A percentile compares a stretch with the other conserved stretches of the same genome.
phyloP scores from a whole-genome alignment of 176 grass and related monocot species.

The Hsuehochloa calcarea region DNA sequence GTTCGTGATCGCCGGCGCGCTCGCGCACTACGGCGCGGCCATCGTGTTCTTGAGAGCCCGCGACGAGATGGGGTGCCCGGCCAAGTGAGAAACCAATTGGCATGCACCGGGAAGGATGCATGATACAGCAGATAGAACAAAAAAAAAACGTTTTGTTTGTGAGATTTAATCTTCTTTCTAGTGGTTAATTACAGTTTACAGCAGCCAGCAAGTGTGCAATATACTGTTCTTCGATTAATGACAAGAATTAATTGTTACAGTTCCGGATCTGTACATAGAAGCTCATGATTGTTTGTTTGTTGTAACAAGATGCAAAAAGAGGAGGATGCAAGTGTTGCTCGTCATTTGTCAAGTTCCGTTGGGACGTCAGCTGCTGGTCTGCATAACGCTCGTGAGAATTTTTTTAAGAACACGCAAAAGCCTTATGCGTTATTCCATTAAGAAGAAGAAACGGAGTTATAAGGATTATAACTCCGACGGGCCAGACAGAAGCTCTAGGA shows the following conservation, averaged over 20 bases:
- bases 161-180: conserved; percentile 11
- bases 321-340: background rate
- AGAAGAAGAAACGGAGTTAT: too few relatives aligned
- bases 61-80: conserved; percentile 55
- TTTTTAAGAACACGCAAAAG: too few relatives aligned
- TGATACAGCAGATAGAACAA: background rate
- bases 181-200: background rate
- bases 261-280: conserved; percentile 10
- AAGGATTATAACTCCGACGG: too few relatives aligned
- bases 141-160: background rate
- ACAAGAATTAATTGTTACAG: background rate
- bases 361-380: background rate
- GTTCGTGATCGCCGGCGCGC: conserved; percentile 81
- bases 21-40: conserved; percentile 79
- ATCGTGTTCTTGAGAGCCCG: conserved; percentile 66
- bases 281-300: background rate
- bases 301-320: background rate
- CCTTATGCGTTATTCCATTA: too few relatives aligned
- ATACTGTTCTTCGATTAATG: background rate
- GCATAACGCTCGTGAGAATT: too few relatives aligned
- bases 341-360: background rate
- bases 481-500: too few relatives aligned
- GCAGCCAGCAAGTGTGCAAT: background rate
- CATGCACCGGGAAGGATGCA: background rate
- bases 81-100: background rate